Conservation (phyloP, 2,329 filamentous ascomycete genomes). For the Neophaeococcomyces mojaviensis region DNA sequence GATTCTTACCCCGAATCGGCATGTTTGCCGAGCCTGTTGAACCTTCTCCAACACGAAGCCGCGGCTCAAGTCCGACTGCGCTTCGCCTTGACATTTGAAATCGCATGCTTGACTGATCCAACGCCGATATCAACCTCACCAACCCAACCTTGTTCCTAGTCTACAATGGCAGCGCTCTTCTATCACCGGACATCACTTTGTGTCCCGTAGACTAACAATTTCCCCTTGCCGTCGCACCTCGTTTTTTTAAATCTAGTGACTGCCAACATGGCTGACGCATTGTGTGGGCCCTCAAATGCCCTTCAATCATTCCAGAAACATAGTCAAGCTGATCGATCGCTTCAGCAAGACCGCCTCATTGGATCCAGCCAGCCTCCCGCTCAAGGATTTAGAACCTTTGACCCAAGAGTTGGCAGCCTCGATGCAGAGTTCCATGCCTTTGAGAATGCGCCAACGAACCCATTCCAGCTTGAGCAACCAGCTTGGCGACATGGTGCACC, state of each 20-base stretch:
- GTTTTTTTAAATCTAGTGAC: background rate
- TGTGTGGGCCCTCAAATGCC: constrained; percentile 69
- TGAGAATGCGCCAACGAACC: constrained; percentile 42
- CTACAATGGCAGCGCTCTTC: background rate
- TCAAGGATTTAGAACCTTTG: constrained; percentile 57
- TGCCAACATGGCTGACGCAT: constrained; percentile 56
- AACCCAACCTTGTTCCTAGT: too few species aligned
- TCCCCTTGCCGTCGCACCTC: background rate
- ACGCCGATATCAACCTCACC: background rate
- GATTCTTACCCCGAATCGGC: background rate
- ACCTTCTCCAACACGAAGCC: too few species aligned
- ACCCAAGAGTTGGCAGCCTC: constrained; percentile 46
- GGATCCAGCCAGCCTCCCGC: constrained; percentile 42
- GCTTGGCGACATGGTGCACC: constrained; percentile 21
- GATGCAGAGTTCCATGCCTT: constrained; percentile 66
- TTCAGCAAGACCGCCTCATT: constrained; percentile 64
- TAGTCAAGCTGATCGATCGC: constrained; percentile 57
- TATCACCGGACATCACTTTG: background rate
- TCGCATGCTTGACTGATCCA: background rate
- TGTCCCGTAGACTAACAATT: background rate
- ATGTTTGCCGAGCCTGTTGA: too few species aligned
- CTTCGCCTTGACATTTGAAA: background rate
- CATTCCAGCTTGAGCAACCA: constrained; percentile 29
- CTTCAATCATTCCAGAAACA: constrained; percentile 68
- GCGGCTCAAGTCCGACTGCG: background rate